These are phyloP conservation scores for Hyphodiscus hymeniophilus DNA, from an alignment of 495 filamentous ascomycete species.

Conservation along the genomic window DNA sequence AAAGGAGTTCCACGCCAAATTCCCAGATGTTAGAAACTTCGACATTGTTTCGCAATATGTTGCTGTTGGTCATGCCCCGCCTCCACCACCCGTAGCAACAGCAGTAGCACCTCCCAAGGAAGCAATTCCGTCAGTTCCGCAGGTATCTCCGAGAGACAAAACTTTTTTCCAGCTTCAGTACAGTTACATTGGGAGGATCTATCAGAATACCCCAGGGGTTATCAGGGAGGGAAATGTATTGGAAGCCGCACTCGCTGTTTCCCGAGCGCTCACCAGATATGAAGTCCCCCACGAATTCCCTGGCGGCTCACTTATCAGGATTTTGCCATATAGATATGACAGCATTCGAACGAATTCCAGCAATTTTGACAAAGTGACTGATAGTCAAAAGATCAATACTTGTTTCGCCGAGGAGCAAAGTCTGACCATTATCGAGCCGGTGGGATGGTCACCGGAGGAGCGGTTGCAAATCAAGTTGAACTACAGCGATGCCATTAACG, in stretches of 20 bases:
- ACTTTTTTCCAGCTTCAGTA: background rate
- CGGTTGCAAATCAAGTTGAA: too few relatives aligned
- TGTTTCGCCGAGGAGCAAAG: too few relatives aligned
- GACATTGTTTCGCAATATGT: background rate
- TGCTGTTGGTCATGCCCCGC: background rate
- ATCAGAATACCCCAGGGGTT: background rate
- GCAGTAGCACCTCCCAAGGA: too few relatives aligned
- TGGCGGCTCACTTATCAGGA: background rate
- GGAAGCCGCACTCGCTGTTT: conserved; percentile 2
- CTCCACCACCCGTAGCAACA: too few relatives aligned
- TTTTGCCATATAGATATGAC: background rate
- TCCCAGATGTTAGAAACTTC: background rate
- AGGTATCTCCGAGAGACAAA: too few relatives aligned
- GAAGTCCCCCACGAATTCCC: background rate
- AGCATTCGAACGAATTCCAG: too few relatives aligned
- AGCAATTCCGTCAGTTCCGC: background rate
- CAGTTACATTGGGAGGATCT: background rate
- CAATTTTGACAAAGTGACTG: too few relatives aligned
- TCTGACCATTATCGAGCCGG: too few relatives aligned
- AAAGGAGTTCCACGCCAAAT: background rate
- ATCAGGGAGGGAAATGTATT: background rate
- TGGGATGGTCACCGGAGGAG: too few relatives aligned
- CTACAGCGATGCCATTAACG: too few relatives aligned
- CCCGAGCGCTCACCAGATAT: background rate
- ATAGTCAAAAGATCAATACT: too few relatives aligned